Conservation (phyloP, 2,329 filamentous ascomycete species). For the Hypoxylon sp. region DNA sequence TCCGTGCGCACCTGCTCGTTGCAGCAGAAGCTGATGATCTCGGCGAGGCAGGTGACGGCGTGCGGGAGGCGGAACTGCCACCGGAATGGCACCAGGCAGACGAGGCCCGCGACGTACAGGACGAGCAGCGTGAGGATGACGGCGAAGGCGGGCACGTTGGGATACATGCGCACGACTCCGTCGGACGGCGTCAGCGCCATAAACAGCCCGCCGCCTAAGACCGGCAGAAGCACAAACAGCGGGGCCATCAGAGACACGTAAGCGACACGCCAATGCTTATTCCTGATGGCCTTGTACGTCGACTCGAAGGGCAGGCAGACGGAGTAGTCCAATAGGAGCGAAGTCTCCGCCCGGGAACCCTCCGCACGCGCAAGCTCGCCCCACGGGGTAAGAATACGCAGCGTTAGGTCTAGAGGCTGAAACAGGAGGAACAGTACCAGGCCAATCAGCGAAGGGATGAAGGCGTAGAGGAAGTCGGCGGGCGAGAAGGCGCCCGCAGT, state of each 20-base stretch:
- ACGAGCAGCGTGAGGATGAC: constrained; percentile 77
- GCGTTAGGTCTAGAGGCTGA: constrained; percentile 72
- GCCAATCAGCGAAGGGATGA: constrained; percentile 76
- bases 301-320: constrained; percentile 72
- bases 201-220: constrained; percentile 77
- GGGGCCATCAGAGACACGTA: constrained; percentile 69
- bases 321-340: constrained; percentile 77
- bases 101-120: constrained; percentile 74
- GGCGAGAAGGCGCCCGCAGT: constrained; percentile 77
- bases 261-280: constrained; percentile 75
- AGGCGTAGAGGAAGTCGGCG: constrained; percentile 88
- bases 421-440: constrained; percentile 75
- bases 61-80: constrained; percentile 77
- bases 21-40: constrained; percentile 81
- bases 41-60: constrained; percentile 76
- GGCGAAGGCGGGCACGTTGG: constrained; percentile 79
- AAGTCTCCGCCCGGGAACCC: constrained; percentile 71
- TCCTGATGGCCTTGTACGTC: constrained; percentile 67
- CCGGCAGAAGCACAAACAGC: constrained; percentile 71
- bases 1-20: constrained; percentile 79
- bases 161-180: constrained; percentile 72
- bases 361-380: constrained; percentile 67
- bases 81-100: constrained; percentile 71
- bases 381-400: constrained; percentile 78
- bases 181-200: constrained; percentile 73